A percentile compares a stretch with the other conserved stretches of the same genome.
phyloP scores from a whole-genome alignment of 2,329 filamentous ascomycete species.

The Botryotinia calthae region DNA sequence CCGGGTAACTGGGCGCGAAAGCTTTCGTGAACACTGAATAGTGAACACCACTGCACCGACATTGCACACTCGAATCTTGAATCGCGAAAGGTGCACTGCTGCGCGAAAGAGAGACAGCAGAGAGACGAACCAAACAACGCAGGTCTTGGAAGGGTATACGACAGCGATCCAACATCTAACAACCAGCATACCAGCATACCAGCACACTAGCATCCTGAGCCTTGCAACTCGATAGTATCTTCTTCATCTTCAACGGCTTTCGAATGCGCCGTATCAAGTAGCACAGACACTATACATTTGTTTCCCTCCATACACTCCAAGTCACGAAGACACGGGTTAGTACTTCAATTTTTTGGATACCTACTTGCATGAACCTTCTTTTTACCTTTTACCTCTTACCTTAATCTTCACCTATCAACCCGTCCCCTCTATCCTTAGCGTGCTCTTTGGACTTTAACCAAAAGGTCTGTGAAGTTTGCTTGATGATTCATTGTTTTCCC shows the following conservation, averaged over 20 bases:
- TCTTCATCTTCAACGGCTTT: slow-evolving; percentile 15
- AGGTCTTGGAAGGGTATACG: slow-evolving; percentile 9
- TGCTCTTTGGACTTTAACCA: background rate
- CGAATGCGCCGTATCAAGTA: background rate
- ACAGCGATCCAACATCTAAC: slow-evolving; percentile 9
- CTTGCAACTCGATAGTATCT: slow-evolving; percentile 6
- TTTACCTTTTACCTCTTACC: background rate
- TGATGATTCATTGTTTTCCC: background rate
- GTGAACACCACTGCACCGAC: slow-evolving; percentile 10
- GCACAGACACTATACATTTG: background rate
- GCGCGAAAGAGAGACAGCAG: background rate
- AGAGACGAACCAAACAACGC: slow-evolving; percentile 1
- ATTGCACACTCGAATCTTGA: background rate
- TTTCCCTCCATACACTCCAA: background rate
- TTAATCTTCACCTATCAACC: background rate
- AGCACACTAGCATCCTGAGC: background rate
- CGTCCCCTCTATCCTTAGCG: background rate
- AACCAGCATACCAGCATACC: background rate
- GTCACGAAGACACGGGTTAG: slow-evolving; percentile 18
- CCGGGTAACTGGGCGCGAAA: slow-evolving; percentile 16
- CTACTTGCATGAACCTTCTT: slow-evolving; percentile 17
- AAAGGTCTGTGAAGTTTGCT: background rate
- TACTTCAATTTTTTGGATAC: slow-evolving; percentile 13
- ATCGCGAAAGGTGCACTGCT: slow-evolving; percentile 5
- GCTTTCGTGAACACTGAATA: slow-evolving; percentile 8